A percentile compares a stretch with the other conserved stretches of the same genome.
phyloP scores from a whole-genome alignment of 2,329 filamentous ascomycete genomes.

The Cadophora sp. region DNA sequence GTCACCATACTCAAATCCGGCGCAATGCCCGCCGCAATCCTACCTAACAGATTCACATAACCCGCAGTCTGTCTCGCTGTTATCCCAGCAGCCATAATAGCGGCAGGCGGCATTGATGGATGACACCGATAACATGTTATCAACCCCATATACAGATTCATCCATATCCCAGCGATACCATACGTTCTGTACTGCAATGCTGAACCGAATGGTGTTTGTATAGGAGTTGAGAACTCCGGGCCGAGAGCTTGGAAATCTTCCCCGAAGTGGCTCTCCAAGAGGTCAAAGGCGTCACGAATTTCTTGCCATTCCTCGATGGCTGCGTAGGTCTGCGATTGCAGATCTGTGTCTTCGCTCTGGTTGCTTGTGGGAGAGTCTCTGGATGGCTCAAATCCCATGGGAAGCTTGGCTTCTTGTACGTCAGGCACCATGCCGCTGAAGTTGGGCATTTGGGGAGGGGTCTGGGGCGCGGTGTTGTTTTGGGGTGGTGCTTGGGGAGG shows the following conservation, averaged over 20 bases:
- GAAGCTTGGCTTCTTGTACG: slow-evolving; percentile 37
- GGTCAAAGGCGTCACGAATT: slow-evolving; percentile 73
- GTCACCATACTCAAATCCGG: slow-evolving; percentile 51
- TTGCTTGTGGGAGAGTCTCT: slow-evolving; percentile 34
- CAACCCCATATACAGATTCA: slow-evolving; percentile 83
- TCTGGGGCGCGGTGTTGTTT: slow-evolving; percentile 27
- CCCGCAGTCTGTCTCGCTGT: slow-evolving; percentile 74
- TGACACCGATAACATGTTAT: slow-evolving; percentile 85
- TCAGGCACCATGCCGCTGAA: slow-evolving; percentile 44
- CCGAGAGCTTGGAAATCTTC: slow-evolving; percentile 78
- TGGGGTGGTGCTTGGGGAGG: slow-evolving; percentile 18
- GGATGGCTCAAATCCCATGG: slow-evolving; percentile 41
- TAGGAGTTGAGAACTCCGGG: slow-evolving; percentile 66
- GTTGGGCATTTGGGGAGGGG: slow-evolving; percentile 30
- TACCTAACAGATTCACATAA: slow-evolving; percentile 78
- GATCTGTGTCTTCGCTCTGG: slow-evolving; percentile 36
- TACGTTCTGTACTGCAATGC: slow-evolving; percentile 84
- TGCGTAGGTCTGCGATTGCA: slow-evolving; percentile 35
- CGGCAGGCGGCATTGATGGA: slow-evolving; percentile 88
- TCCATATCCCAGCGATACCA: slow-evolving; percentile 87
- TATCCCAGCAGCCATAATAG: slow-evolving; percentile 81
- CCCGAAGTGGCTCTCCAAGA: slow-evolving; percentile 70
- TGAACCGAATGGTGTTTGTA: slow-evolving; percentile 80
- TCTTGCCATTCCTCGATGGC: slow-evolving; percentile 72
- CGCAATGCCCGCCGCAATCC: slow-evolving; percentile 76